phyloP scores from a whole-genome alignment of 768 basidiomycete species.

The Calocybe indica region DNA sequence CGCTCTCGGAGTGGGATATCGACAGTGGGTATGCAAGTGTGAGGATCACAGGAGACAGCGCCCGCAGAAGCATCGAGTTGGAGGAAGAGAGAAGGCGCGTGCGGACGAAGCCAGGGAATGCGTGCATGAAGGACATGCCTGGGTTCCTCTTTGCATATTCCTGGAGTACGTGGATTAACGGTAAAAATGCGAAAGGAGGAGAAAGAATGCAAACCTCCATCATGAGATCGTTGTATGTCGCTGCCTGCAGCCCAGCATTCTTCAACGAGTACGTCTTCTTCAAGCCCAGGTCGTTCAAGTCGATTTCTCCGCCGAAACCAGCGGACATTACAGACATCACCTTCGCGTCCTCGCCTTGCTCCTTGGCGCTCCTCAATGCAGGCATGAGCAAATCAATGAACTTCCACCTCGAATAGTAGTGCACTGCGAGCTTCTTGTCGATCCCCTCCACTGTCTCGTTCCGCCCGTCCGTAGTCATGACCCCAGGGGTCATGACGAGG shows the following conservation, averaged over 20 bases:
- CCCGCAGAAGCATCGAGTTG: conserved; percentile 7
- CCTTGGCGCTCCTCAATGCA: conserved; percentile 34
- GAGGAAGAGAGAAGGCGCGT: conserved; percentile 17
- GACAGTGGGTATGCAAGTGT: conserved; percentile 4
- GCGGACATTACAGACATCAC: conserved; percentile 40
- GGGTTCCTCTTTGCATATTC: conserved; percentile 29
- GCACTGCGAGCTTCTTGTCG: conserved; percentile 29
- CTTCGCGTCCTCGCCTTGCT: conserved; percentile 43
- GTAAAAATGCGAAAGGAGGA: background rate
- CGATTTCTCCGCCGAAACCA: conserved; percentile 28
- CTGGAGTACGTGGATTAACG: conserved; percentile 12
- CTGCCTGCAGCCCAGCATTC: conserved; percentile 21
- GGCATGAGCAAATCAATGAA: conserved; percentile 42
- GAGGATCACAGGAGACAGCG: conserved; percentile 15
- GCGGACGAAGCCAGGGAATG: conserved; percentile 31
- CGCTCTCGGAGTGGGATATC: conserved; percentile 18
- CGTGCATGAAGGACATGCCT: conserved; percentile 30
- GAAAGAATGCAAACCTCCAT: conserved; percentile 24
- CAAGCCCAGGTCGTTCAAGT: conserved; percentile 39
- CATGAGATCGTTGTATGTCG: conserved; percentile 38
- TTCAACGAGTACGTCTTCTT: conserved; percentile 29
- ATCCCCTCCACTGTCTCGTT: conserved; percentile 27
- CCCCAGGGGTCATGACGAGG: conserved; percentile 39
- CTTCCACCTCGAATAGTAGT: conserved; percentile 48
- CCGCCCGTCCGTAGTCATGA: conserved; percentile 30